Evolutionary conservation across 495 filamentous ascomycete genomes (phyloP), one percentile per base, ranked within the genome.

Genomic region (Alectoria sarmentosa): DNA sequence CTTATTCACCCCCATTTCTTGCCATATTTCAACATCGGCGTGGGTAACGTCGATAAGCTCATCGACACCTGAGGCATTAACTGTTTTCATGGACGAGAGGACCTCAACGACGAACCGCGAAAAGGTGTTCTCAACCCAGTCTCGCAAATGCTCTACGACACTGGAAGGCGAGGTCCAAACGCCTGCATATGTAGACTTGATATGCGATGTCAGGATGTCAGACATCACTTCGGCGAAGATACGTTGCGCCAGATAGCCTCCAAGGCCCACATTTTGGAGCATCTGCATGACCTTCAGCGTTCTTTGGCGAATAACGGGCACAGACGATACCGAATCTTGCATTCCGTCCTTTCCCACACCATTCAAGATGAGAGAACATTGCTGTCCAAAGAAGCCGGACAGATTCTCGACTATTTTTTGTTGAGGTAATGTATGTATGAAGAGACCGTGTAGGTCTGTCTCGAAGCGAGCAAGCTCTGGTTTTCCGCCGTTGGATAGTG

Each of bases 221-320:
- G 88, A 82, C 82, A 92, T 90, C 52, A 91, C 80, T 65, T 86
- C 79, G 30, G 89, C 91, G 67, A 94, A 90, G 17, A 88, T 80
- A 54, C 87, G 81, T 70, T 92, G 88, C 58, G 89, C 89, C 61
- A 80, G 81, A 65, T 90, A 86, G 11, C 87, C 88, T 14, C 85
- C 89, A 59, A 96, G 72, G 0, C 91, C 92, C 11, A 92, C 86
- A 32, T 83, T 81, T 62, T 87, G 79, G 21, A 95, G 75, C 32
- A 83, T 82, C 41, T 83, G 79, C 23, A 89, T 75, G 23, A 90
- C 73, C 39, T 78, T 76, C 28, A 86, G 71, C 34, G 64, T 65
- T 28, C 61, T 65, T 55, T 59, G 48, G 19, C 58, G 65, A 17
- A 69, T 44, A 42, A 63, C 58, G 36, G 41, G 61, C 23, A 39